Evolutionary conservation across 2,329 filamentous ascomycete genomes (phyloP), one percentile per base, ranked within the genome.

Genomic region (Penicillium aurantiogriseum): DNA sequence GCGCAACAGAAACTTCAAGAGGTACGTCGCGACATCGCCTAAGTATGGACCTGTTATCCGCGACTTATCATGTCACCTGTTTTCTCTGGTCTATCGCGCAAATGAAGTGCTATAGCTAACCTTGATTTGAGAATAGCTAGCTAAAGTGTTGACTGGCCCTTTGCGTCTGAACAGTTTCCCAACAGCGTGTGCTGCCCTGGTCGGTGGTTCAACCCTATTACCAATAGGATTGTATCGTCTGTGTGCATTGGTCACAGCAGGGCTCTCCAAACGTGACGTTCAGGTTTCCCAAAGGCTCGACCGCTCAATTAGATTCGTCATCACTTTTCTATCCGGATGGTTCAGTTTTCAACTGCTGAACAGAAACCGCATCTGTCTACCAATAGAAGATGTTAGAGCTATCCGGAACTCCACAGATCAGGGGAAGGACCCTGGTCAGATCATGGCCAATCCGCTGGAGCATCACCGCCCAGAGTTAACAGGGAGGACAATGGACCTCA

Each of bases 401-500:
- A 61, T 48, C 40, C 48, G 33, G 19, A 42, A 56, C 49, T 54
- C 47, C 15, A 49, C 49, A 39, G 36, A 35, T 23, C 50, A 59
- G 40, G 52, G n/a, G 21, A 19, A 53, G 43, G 56, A 56, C 33
- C 50, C 36, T 44, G 47, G 9, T 40, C 50, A 46, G 31, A 27
- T 51, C 25, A 54, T 51, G 31, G 54, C 27, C 56, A 49, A 54
- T 27, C 21, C 56, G 15, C 54, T 56, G 15, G 58, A 59, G 39
- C 65, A 56, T 52, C 60, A 51, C 19, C 66, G 60, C n/a, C 71
- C 71, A 40, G 67, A 69, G 25, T 71, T 82, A 59, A 89, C 87
- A 11, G 91, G 91, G 44, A 85, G 87, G 65, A 93, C 91, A 2
- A 81, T 95, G 59, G 91, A 95, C 70, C 79, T 95, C 33, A 93